Evolutionary conservation across 1,139 yeast species (phyloP).

Genomic region (Geotrichum phurueaensis): DNA sequence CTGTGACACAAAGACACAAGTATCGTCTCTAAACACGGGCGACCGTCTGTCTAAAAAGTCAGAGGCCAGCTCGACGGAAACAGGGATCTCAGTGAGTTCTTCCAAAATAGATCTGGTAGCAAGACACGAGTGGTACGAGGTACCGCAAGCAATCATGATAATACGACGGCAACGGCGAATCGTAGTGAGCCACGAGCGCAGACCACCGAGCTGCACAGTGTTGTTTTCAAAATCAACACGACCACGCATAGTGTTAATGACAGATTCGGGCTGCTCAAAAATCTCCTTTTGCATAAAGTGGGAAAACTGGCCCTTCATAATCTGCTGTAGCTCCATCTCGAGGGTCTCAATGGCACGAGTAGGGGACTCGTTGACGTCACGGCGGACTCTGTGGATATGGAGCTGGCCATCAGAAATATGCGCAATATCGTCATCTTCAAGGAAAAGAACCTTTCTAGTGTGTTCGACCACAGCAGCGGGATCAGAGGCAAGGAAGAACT

Average conservation of each 20-base stretch:
- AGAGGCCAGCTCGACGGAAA: slow-evolving; percentile 91
- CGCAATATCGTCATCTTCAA: slow-evolving; percentile 98
- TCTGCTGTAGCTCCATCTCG: slow-evolving; percentile 94
- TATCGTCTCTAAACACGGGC: slow-evolving; percentile 96
- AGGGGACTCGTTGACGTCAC: slow-evolving; percentile 84
- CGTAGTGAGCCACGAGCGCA: slow-evolving; percentile 75
- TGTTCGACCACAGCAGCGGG: slow-evolving; percentile 97
- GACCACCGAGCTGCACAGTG: slow-evolving; percentile 81
- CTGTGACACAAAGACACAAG: slow-evolving; percentile 95
- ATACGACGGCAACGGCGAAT: slow-evolving; percentile 93
- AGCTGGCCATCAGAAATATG: slow-evolving; percentile 97
- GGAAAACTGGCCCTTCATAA: slow-evolving; percentile 94
- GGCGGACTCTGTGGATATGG: slow-evolving; percentile 94
- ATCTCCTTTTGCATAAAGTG: slow-evolving; percentile 99
- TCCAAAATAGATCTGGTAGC: slow-evolving; percentile 96
- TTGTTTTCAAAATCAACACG: slow-evolving; percentile 86
- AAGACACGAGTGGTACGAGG: slow-evolving; percentile 95
- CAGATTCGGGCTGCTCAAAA: slow-evolving; percentile 96
- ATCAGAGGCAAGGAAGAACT: slow-evolving; percentile 93
- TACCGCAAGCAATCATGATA: slow-evolving; percentile 99
- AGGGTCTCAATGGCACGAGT: slow-evolving; percentile 93
- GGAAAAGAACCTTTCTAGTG: slow-evolving; percentile 91
- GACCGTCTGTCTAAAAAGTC: slow-evolving; percentile 93
- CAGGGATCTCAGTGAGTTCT: slow-evolving; percentile 95
- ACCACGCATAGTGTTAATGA: slow-evolving; percentile 98